Conservation (phyloP, 2,329 filamentous ascomycete genomes). For the Curvularia sp. region DNA sequence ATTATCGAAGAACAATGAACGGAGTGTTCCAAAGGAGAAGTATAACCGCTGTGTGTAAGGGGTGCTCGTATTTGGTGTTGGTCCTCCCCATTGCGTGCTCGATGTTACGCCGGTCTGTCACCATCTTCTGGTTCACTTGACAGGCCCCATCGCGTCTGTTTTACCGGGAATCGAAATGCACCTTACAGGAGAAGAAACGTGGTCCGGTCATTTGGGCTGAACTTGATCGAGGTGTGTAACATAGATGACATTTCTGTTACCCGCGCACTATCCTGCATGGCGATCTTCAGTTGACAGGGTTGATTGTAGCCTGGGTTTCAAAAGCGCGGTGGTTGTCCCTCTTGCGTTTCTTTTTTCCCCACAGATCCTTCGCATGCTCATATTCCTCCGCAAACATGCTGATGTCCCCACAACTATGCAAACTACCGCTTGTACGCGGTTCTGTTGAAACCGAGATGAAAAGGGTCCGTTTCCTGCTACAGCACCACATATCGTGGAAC, state of each 20-base stretch:
- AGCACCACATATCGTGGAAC: not conserved
- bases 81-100: not conserved
- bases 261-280: not conserved
- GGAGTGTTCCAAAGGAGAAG: not conserved
- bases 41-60: not conserved
- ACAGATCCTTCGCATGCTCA: not conserved
- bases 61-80: not conserved
- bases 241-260: slow-evolving; percentile 3
- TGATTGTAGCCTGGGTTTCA: not conserved
- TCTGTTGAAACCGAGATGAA: not conserved
- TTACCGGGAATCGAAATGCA: not conserved
- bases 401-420: not conserved
- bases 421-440: not conserved
- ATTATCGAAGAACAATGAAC: not conserved
- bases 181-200: not conserved
- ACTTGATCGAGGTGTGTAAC: not conserved
- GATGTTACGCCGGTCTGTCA: not conserved
- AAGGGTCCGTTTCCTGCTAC: not conserved
- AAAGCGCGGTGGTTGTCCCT: not conserved
- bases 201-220: not conserved
- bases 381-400: not conserved
- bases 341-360: not conserved
- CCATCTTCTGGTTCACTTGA: not conserved
- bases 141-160: not conserved
- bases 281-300: not conserved